Evolutionary conservation across 2,329 filamentous ascomycete genomes (phyloP), one percentile per base, ranked within the genome.

Genomic region (Lomentospora prolificans): DNA sequence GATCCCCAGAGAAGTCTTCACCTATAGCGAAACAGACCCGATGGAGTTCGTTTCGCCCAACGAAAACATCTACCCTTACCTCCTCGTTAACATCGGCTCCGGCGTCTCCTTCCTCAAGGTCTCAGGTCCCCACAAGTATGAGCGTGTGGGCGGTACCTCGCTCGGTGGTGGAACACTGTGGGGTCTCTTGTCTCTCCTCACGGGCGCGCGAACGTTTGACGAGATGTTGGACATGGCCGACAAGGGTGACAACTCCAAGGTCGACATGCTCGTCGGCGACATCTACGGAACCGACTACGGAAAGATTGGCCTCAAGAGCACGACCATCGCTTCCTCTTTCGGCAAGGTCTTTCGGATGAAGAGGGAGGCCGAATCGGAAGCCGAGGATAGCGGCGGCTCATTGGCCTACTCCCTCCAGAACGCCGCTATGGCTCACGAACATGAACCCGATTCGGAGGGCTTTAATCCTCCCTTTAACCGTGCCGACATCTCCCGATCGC

Each of bases 91-190:
- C 72, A 99, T 99, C 62, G 94, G 94, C 50, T 96, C 91, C 6
- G 94, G 94, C 53, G 94, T 99, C 4, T 94, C 87, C 44, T 95
- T 99, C 81, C 86, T 99, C 70, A 97, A 97, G 68, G 94, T 99
- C 6, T 95, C 89, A 0, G 92, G 91, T 0, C 91, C 90, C 0
- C 82, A 87, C 55, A 81, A 90, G 61, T 96, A 87, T 69, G 80
- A 95, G 70, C 89, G 94, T 64, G 92, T 99, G 8, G 94, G 94
- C 55, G 94, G 94, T 58, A 96, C 94, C 3, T 95, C 91, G 3
- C 80, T 99, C 0, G 94, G 94, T 31, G 94, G 94, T 48, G 94
- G 94, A n/a, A 99, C 94, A 1, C 85, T 99, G 54, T 99, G 94
- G 94, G 94, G 94, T 1, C 76, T 99, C 24, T 78, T 99, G 36